Conservation (phyloP, 108 stramenopile species). For the Discostella pseudostelligera region DNA sequence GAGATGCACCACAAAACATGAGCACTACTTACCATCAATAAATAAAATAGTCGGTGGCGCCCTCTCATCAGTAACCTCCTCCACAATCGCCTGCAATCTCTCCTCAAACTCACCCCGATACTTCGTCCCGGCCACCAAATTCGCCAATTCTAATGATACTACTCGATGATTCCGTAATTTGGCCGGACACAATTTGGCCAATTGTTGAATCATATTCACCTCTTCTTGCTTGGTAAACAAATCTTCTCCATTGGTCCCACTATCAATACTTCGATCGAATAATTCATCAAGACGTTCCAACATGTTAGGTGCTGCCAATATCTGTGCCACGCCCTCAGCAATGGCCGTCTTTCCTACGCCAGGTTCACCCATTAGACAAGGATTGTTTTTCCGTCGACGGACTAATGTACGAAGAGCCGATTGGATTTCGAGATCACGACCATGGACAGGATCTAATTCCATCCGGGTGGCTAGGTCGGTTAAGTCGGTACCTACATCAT, state of each 20-base stretch:
- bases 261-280: slow-evolving; percentile 26
- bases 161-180: slow-evolving; percentile 69
- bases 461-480: slow-evolving; percentile 65
- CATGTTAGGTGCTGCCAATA: slow-evolving; percentile 56
- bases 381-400: slow-evolving; percentile 81
- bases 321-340: slow-evolving; percentile 84
- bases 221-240: slow-evolving; percentile 39
- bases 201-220: slow-evolving; percentile 54
- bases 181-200: slow-evolving; percentile 72
- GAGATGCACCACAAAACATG: neutral
- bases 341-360: slow-evolving; percentile 84
- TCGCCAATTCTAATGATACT: slow-evolving; percentile 75
- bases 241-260: slow-evolving; percentile 29
- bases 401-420: slow-evolving; percentile 8
- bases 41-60: slow-evolving; percentile 86
- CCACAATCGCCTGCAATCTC: slow-evolving; percentile 74
- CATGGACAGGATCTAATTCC: slow-evolving; percentile 67
- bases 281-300: slow-evolving; percentile 49
- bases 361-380: slow-evolving; percentile 74
- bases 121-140: slow-evolving; percentile 85
- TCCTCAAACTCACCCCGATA: slow-evolving; percentile 81
- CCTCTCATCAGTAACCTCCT: slow-evolving; percentile 77
- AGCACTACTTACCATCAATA: slow-evolving; percentile 62
- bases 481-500: slow-evolving; percentile 66
- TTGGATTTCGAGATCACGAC: slow-evolving; percentile 77